Evolutionary conservation across 345 rosid species (phyloP), one percentile per base, ranked within the genome.

Genomic region (Aethionema arabicum): DNA sequence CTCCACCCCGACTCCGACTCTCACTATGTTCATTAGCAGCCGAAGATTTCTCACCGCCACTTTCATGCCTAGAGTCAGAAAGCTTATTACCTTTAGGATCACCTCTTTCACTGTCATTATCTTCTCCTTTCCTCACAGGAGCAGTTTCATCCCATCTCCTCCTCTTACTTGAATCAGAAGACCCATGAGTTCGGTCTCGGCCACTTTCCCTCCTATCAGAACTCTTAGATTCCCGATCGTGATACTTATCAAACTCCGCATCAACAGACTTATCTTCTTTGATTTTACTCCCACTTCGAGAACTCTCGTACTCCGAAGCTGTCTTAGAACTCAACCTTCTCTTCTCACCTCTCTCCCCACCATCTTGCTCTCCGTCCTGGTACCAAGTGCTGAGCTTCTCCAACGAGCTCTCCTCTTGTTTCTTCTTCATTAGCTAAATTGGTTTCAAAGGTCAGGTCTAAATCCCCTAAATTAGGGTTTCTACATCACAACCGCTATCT

Each of bases 301-400:
- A 77, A 67, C 72, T 66, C 56, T 85, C 93, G 43, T 71, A 69
- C 32, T 82, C 93, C 29, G 81, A 77, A 21, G 27, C 27, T n/a
- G 71, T 59, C 72, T 86, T 91, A 0, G 74, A 59, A 63, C 68
- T 69, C 65, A 53, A 47, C 69, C 88, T 83, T 77, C 82, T 84
- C 60, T 76, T 81, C 41, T 85, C 96, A 40, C 81, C 75, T 78
- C 79, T 91, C 32, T 86, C 96, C 5, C 84, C 86, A 59, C 77
- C 85, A 13, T 90, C 99, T 8, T 72, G 74, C 39, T 93, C 97
- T 60, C 97, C 96, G 50, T 93, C 97, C 78, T 93, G 85, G 64
- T 93, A 90, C 87, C 87, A 85, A 74, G 82, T 90, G 59, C 95
- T 93, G 60, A 90, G 57, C 73, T 83, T 83, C 35, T 93, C 97